Base-by-base conservation (phyloP, 2,329 filamentous ascomycete genomes). In the Fusarium sp. region DNA sequence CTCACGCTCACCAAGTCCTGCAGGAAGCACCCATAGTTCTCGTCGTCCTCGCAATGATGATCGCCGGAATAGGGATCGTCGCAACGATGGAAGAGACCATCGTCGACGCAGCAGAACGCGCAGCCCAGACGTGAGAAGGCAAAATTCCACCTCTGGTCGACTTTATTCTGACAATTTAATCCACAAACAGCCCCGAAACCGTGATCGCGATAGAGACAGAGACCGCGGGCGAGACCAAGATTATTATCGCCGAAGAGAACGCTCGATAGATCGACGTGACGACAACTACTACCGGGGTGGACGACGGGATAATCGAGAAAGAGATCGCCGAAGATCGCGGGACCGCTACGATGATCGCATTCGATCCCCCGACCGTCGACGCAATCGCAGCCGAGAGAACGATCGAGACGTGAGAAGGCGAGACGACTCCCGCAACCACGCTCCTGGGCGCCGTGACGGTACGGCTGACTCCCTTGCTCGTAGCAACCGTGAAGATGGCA, bases 1-100 rank as follows among this genome's bases (percentile, higher is more conserved):
- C 83, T 87, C 86, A 82, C 86, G 92, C 91, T 95, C 92, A 94
- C 92, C 92, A 92, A 93, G 91, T 89, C 91, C 91, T 90, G 89
- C 90, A 94, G 91, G 91, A 88, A 93, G 91, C 86, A 89, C 91
- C 78, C 86, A 87, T 80, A 89, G 88, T 80, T 88, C 89, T 76
- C 89, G 88, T 82, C 91, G 88, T 82, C 87, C 81, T 76, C 86
- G 85, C 74, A 86, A 88, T 80, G 85, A 86, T 78, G 83, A 81
- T 72, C 88, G 88, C 78, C 86, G 79, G 78, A 85, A 79, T 67
- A 80, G 83, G 74, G 82, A 84, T 70, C 83, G 83, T 67, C 80
- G 83, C 63, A 81, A 83, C 74, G 80, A 82, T 68, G 79, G 81
- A 57, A 81, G 82, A 75, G 83, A 85, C 71, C 75, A 81, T 74